phyloP scores from a whole-genome alignment of 768 basidiomycete species.

The Rhodotorula paludigena region DNA sequence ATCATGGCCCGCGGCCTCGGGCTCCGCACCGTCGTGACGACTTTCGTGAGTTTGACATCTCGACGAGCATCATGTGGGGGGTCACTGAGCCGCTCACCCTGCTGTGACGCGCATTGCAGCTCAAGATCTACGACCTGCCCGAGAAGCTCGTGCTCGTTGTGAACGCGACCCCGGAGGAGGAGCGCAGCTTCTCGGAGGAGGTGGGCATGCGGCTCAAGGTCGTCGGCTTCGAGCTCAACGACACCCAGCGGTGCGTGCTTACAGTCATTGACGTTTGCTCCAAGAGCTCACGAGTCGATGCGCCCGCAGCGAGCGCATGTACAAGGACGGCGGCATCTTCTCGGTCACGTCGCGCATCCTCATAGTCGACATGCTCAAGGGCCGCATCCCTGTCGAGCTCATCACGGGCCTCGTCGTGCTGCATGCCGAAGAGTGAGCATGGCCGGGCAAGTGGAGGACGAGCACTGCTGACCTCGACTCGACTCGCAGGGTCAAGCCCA shows the following conservation, averaged over 20 bases:
- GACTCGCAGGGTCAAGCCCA: constrained; percentile 64
- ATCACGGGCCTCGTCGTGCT: constrained; percentile 85
- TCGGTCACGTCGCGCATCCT: constrained; percentile 90
- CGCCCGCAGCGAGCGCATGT: constrained; percentile 66
- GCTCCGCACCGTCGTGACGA: constrained; percentile 59
- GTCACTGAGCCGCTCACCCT: not conserved
- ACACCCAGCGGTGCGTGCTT: constrained; percentile 53
- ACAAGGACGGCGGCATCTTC: constrained; percentile 80
- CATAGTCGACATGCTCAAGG: constrained; percentile 87
- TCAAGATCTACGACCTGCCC: constrained; percentile 87
- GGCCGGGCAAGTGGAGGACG: not conserved
- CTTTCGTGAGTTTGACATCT: constrained; percentile 14
- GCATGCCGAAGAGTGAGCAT: constrained; percentile 74
- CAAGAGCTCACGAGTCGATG: not conserved
- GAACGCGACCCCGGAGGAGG: constrained; percentile 74
- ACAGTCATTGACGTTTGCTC: too few species aligned
- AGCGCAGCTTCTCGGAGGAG: constrained; percentile 84
- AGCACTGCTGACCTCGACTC: not conserved
- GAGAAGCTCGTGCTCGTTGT: constrained; percentile 78
- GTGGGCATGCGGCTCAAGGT: constrained; percentile 77
- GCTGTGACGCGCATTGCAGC: constrained; percentile 53
- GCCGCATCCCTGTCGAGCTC: constrained; percentile 73
- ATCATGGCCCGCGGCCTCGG: constrained; percentile 87
- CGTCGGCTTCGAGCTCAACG: constrained; percentile 73
- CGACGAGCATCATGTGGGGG: not conserved